Conservation (phyloP, 2,329 filamentous ascomycete genomes). For the Penicillium sp. region DNA sequence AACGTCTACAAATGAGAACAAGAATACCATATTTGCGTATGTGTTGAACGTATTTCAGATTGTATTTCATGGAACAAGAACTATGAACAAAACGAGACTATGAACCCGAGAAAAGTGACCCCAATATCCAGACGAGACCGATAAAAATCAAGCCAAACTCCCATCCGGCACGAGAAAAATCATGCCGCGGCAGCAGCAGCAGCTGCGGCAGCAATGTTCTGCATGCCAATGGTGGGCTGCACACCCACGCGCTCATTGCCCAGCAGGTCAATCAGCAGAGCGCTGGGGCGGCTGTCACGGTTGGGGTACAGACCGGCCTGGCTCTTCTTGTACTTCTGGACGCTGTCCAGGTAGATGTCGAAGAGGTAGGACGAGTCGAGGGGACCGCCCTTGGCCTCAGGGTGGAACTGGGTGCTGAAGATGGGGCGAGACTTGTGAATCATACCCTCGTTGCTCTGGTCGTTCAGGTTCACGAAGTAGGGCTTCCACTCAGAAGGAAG, state of each 20-base stretch:
- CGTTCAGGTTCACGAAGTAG: conserved; percentile 98
- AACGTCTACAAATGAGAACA: neutral
- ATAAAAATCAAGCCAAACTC: conserved; percentile 19
- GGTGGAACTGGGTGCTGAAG: conserved; percentile 98
- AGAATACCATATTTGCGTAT: neutral
- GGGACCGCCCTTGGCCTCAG: conserved; percentile 95
- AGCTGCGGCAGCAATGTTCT: conserved; percentile 43
- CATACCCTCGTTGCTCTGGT: conserved; percentile 94
- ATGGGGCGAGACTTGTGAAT: conserved; percentile 95
- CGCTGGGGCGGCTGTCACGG: conserved; percentile 84
- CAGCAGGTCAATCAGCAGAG: conserved; percentile 85
- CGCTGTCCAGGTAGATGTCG: conserved; percentile 91
- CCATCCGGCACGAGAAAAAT: conserved; percentile 11
- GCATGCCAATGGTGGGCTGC: conserved; percentile 63
- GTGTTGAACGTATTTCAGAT: conserved; percentile 13
- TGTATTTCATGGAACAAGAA: conserved; percentile 11
- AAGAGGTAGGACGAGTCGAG: conserved; percentile 96
- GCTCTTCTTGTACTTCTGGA: conserved; percentile 83
- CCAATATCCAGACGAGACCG: conserved; percentile 16
- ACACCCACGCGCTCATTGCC: conserved; percentile 95
- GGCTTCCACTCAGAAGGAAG: conserved; percentile 89
- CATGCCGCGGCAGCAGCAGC: conserved; percentile 35
- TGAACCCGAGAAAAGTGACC: conserved; percentile 9
- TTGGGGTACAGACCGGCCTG: conserved; percentile 69
- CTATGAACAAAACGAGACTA: conserved; percentile 20